Percentiles rank a stretch among this genome's conserved stretches.
These are phyloP conservation scores for Pythium myriotylum DNA, from an alignment of 352 stramenopile genomes.

Conservation along the genomic window DNA sequence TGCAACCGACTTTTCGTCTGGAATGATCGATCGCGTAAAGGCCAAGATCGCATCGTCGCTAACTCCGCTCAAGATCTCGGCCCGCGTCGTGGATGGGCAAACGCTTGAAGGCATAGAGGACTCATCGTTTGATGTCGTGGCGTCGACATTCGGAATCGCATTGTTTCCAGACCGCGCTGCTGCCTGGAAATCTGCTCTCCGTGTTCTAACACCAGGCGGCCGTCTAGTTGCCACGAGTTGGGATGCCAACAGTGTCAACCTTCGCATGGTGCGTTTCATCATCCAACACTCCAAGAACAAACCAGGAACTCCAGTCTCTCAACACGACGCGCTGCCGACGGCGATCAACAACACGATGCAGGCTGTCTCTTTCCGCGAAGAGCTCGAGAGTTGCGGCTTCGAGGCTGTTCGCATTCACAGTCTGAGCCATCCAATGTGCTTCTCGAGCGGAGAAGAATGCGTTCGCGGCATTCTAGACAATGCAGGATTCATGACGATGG, in stretches of 20 bases:
- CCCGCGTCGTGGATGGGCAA: slow-evolving; percentile 22
- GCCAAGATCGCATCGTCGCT: slow-evolving; percentile 5
- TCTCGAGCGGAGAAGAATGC: slow-evolving; percentile 20
- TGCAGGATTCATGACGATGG: not conserved
- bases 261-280: slow-evolving; percentile 7
- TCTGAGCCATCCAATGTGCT: slow-evolving; percentile 15
- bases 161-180: slow-evolving; percentile 23
- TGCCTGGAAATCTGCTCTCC: slow-evolving; percentile 14
- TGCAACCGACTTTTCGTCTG: slow-evolving; percentile 17
- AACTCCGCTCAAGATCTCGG: not conserved
- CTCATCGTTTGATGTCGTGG: slow-evolving; percentile 23
- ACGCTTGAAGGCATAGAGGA: slow-evolving; percentile 18
- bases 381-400: slow-evolving; percentile 20
- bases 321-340: not conserved
- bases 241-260: slow-evolving; percentile 22
- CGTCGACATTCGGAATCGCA: slow-evolving; percentile 20
- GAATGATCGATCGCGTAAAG: slow-evolving; percentile 16
- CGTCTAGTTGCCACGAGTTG: slow-evolving; percentile 18
- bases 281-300: slow-evolving; percentile 10
- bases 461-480: slow-evolving; percentile 12
- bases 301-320: too few relatives aligned
- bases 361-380: slow-evolving; percentile 18
- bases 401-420: slow-evolving; percentile 13
- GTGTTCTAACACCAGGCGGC: slow-evolving; percentile 19
- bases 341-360: slow-evolving; percentile 15